Base-by-base conservation (phyloP, 345 rosid species). In the Pistacia atlantica region DNA sequence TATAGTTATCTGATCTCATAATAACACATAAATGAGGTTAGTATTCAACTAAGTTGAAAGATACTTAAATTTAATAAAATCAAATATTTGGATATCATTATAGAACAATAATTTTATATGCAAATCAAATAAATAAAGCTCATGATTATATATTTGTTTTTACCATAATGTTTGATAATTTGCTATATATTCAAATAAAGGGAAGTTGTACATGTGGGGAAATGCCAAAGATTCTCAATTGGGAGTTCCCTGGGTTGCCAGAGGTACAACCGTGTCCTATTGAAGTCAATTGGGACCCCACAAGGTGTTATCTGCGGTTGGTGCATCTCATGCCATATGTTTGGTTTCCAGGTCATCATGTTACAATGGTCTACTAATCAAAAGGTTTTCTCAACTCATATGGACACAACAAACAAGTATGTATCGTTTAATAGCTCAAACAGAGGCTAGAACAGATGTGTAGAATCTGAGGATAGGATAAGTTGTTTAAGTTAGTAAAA, bases 241-340 rank as follows among this genome's bases (percentile, higher is more conserved):
- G 33, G 33, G 33, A 31, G 89, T 91, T 83, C 95, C n/a, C 99
- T n/a, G 97, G 97, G 62, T 76, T 93, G 71, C 91, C 93, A 0
- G 94, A 92, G 72, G 80, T 87, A 28, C 99, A 90, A 77, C 79
- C 86, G 20, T 71, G 69, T 75, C 99, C 99, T 0, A 85, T 86
- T 0, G 87, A 93, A 89, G 95, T 93, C 35, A 86, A 86, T 55
- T 89, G 84, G 84, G 84, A 69, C 74, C 85, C 22, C 85, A 84
- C 72, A 85, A 83, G 4, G 97, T 92, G 80, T 72, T 93, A 59
- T 88, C 95, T 20, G 88, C 93, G 62, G 80, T 90, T 37, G 98
- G 99, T 74, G 97, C 97, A 54, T 95, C 94, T 58, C 98, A 95
- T 79, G 91, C 97, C 38, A 80, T 92, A 81, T 93, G 97, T 78